Percentiles rank a stretch among this genome's conserved stretches.
phyloP scores from a whole-genome alignment of 306 rosid species.

The Ziziphus jujuba region DNA sequence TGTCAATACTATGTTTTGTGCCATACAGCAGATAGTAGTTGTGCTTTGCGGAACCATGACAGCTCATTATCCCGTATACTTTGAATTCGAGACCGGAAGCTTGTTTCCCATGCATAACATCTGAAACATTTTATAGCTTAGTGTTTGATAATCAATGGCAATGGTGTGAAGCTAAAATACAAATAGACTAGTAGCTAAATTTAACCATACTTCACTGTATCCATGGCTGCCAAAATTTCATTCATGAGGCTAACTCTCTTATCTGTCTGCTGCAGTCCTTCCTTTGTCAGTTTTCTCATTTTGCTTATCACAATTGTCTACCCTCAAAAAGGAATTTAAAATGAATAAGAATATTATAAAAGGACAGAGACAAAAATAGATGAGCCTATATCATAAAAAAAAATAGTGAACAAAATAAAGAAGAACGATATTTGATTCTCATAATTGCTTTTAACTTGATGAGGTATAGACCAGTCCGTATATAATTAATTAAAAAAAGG shows the following conservation, averaged over 20 bases:
- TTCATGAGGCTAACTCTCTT: slow-evolving; percentile 85
- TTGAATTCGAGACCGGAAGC: slow-evolving; percentile 73
- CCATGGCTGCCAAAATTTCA: slow-evolving; percentile 90
- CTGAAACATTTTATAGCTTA: slow-evolving; percentile 49
- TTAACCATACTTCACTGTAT: slow-evolving; percentile 72
- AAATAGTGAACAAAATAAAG: neutral
- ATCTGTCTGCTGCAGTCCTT: slow-evolving; percentile 74
- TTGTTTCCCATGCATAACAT: slow-evolving; percentile 91
- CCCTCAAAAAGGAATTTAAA: slow-evolving; percentile 3
- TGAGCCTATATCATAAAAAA: neutral
- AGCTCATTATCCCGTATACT: slow-evolving; percentile 63
- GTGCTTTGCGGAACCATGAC: slow-evolving; percentile 68
- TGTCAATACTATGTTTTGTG: slow-evolving; percentile 20
- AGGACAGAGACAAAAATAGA: neutral
- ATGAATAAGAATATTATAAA: neutral
- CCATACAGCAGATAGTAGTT: slow-evolving; percentile 69
- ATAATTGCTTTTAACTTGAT: too few species aligned
- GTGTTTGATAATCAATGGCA: slow-evolving; percentile 20
- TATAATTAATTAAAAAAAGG: too few species aligned
- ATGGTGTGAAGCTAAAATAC: neutral
- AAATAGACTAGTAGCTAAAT: neutral
- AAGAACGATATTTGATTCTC: neutral
- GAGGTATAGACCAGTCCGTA: too few species aligned
- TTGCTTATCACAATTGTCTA: slow-evolving; percentile 65
- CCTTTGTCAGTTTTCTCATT: slow-evolving; percentile 71